These are phyloP conservation scores for Xylariaceae sp. DNA, from an alignment of 2,329 filamentous ascomycete species.

Conservation along the genomic window DNA sequence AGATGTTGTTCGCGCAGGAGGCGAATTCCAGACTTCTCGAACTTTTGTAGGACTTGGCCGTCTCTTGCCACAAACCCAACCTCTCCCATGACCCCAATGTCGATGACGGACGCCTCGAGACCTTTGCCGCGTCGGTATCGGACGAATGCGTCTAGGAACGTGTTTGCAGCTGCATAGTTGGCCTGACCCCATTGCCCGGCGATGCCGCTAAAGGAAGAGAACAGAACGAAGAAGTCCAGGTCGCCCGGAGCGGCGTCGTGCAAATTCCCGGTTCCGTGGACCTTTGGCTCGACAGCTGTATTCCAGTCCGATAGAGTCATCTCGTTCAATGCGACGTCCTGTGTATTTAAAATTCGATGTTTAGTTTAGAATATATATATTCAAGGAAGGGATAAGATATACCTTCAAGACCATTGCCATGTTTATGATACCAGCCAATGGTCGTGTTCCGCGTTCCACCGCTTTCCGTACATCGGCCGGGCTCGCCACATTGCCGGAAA, in stretches of 20 bases:
- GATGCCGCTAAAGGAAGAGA: constrained; percentile 22
- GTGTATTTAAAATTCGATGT: neutral
- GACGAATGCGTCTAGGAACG: constrained; percentile 37
- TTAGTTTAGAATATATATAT: neutral
- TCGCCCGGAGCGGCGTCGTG: constrained; percentile 23
- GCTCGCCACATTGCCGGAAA: no score
- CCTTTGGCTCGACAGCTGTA: constrained; percentile 34
- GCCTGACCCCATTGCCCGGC: constrained; percentile 33
- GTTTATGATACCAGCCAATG: no score
- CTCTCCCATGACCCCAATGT: no score
- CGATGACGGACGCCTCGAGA: no score
- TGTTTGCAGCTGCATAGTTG: constrained; percentile 39
- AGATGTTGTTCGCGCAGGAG: no score
- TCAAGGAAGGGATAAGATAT: no score
- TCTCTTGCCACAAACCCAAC: no score
- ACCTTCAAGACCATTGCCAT: no score
- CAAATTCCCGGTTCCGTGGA: constrained; percentile 39
- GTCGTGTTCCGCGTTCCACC: no score
- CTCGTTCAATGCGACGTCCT: constrained; percentile 29
- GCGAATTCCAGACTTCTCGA: no score
- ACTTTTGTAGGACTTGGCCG: no score
- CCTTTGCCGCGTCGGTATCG: constrained; percentile 32
- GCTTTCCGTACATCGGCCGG: no score
- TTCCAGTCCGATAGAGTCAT: constrained; percentile 37
- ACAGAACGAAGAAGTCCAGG: constrained; percentile 20